Conservation (phyloP, 2,329 filamentous ascomycete genomes). For the Diplocarpon rosae region DNA sequence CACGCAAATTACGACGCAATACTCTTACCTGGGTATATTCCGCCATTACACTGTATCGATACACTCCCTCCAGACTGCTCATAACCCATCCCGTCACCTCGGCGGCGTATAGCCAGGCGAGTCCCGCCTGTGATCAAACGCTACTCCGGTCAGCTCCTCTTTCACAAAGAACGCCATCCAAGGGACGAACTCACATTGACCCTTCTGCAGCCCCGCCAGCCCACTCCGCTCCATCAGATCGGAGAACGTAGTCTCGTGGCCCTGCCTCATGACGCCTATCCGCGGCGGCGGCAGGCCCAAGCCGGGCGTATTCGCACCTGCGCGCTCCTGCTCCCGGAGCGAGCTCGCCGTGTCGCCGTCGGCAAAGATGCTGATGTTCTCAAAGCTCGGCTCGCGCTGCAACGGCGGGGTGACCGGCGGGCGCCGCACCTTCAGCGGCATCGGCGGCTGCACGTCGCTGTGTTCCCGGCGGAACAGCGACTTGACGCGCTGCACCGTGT, state of each 20-base stretch:
- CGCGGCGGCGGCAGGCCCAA: too few species aligned
- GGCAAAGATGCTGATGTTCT: slow-evolving; percentile 43
- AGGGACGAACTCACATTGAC: slow-evolving; percentile 21
- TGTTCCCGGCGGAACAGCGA: slow-evolving; percentile 24
- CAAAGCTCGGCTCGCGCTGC: slow-evolving; percentile 34
- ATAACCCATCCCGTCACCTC: not conserved
- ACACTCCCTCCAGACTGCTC: too few species aligned
- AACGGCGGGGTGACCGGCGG: slow-evolving; percentile 26
- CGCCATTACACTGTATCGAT: too few species aligned
- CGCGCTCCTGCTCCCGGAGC: slow-evolving; percentile 12
- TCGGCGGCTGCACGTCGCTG: slow-evolving; percentile 9
- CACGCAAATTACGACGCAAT: too few species aligned
- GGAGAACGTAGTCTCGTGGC: slow-evolving; percentile 36
- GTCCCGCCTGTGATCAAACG: slow-evolving; percentile 13
- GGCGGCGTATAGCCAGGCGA: slow-evolving; percentile 6
- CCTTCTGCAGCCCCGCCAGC: slow-evolving; percentile 28
- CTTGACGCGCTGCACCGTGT: slow-evolving; percentile 16
- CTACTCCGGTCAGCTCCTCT: not conserved
- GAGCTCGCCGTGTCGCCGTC: slow-evolving; percentile 34
- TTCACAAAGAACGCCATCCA: not conserved
- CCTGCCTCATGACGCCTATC: slow-evolving; percentile 6
- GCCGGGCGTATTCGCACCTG: not conserved
- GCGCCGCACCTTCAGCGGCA: slow-evolving; percentile 16
- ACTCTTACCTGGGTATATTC: too few species aligned
- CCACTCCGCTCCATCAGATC: slow-evolving; percentile 40